Conservation (phyloP, 768 basidiomycete species). For the Agaricus sinodeliciosus region DNA sequence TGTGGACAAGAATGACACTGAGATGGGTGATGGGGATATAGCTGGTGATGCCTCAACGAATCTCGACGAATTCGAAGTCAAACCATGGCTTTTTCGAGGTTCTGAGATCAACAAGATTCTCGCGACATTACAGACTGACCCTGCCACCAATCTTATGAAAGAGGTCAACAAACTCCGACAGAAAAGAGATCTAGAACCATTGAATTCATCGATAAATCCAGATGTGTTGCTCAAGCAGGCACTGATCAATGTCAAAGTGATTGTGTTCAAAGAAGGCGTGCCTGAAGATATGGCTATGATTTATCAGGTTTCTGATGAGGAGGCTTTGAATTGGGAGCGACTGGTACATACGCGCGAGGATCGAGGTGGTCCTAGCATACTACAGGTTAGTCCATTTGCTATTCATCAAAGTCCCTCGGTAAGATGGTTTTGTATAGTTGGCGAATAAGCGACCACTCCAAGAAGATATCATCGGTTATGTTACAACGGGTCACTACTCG, state of each 20-base stretch:
- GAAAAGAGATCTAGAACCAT: constrained; percentile 42
- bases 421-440: constrained; percentile 27
- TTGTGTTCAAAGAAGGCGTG: constrained; percentile 58
- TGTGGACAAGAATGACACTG: constrained; percentile 17
- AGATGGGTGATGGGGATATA: not conserved
- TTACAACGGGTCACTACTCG: constrained; percentile 82
- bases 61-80: constrained; percentile 17
- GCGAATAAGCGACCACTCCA: constrained; percentile 34
- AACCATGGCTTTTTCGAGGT: constrained; percentile 71
- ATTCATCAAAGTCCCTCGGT: constrained; percentile 1
- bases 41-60: constrained; percentile 23
- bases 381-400: constrained; percentile 15
- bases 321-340: constrained; percentile 42
- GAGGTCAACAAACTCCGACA: constrained; percentile 54
- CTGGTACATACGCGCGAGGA: constrained; percentile 6
- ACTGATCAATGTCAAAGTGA: constrained; percentile 60
- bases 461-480: constrained; percentile 63
- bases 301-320: constrained; percentile 53
- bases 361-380: not conserved
- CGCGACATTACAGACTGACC: constrained; percentile 32
- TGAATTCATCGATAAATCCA: constrained; percentile 26
- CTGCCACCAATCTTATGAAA: constrained; percentile 36
- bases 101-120: constrained; percentile 40
- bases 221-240: constrained; percentile 51
- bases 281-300: constrained; percentile 73